A percentile compares a stretch with the other conserved stretches of the same genome.
Evolutionary conservation across 1,284 basidiomycete genomes (phyloP).

Genomic region (Tremellales sp.): DNA sequence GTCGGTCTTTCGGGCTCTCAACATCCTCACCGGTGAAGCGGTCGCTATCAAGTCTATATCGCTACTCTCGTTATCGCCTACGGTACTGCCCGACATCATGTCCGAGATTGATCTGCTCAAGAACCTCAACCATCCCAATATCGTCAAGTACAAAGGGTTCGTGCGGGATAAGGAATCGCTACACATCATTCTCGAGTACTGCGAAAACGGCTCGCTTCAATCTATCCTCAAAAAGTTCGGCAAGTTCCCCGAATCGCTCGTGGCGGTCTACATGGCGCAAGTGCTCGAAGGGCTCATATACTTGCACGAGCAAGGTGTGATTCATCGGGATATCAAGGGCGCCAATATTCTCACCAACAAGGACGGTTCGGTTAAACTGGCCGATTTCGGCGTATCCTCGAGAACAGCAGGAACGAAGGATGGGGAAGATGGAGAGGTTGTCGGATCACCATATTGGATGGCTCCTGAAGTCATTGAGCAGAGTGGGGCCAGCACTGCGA

Average conservation of each 20-base stretch:
- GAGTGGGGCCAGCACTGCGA: slow-evolving; percentile 90
- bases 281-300: slow-evolving; percentile 84
- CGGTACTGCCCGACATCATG: slow-evolving; percentile 95
- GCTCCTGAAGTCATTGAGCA: slow-evolving; percentile 97
- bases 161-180: slow-evolving; percentile 90
- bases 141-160: slow-evolving; percentile 96
- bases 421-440: slow-evolving; percentile 70
- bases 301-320: slow-evolving; percentile 94
- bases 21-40: slow-evolving; percentile 94
- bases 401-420: slow-evolving; percentile 15
- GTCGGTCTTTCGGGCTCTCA: slow-evolving; percentile 89
- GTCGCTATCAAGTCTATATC: slow-evolving; percentile 95
- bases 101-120: slow-evolving; percentile 92
- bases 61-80: slow-evolving; percentile 85
- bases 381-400: slow-evolving; percentile 86
- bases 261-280: slow-evolving; percentile 93
- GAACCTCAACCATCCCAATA: slow-evolving; percentile 88
- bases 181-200: slow-evolving; percentile 94
- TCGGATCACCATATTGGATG: slow-evolving; percentile 99
- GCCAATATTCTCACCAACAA: slow-evolving; percentile 98
- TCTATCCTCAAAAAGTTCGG: slow-evolving; percentile 95
- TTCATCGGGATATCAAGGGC: slow-evolving; percentile 98
- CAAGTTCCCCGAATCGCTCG: slow-evolving; percentile 94
- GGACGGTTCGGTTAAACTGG: slow-evolving; percentile 91
- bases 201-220: slow-evolving; percentile 95